phyloP scores from a whole-genome alignment of 1,284 basidiomycete genomes.

The Caloboletus inedulis region DNA sequence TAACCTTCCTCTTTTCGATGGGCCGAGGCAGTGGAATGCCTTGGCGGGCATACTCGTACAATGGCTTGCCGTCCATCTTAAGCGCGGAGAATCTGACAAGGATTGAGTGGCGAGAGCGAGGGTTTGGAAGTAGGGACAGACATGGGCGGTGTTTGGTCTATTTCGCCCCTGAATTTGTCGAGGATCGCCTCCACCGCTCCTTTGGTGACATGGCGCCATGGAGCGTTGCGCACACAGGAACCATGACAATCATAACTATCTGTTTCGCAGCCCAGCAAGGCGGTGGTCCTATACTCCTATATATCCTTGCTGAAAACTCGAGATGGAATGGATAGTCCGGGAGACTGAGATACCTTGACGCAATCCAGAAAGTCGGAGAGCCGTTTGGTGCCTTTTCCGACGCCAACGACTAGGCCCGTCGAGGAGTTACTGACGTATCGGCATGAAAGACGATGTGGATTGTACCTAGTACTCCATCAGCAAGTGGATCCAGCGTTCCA shows the following conservation, averaged over 20 bases:
- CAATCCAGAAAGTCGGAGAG: slow-evolving; percentile 85
- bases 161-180: slow-evolving; percentile 81
- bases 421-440: slow-evolving; percentile 12
- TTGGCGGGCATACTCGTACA: slow-evolving; percentile 95
- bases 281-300: slow-evolving; percentile 90
- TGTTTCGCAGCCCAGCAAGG: slow-evolving; percentile 90
- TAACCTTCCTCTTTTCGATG: slow-evolving; percentile 85
- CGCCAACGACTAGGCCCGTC: slow-evolving; percentile 70
- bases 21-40: slow-evolving; percentile 89
- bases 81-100: slow-evolving; percentile 86
- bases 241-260: slow-evolving; percentile 94
- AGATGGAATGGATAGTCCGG: slow-evolving; percentile 2
- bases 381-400: slow-evolving; percentile 90
- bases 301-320: slow-evolving; percentile 18
- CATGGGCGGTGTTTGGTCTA: slow-evolving; percentile 91
- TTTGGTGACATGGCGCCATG: slow-evolving; percentile 82
- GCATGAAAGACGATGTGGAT: slow-evolving; percentile 8
- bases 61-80: slow-evolving; percentile 95
- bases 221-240: slow-evolving; percentile 67
- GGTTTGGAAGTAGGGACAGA: slow-evolving; percentile 39
- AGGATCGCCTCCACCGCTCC: slow-evolving; percentile 73
- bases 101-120: slow-evolving; percentile 10
- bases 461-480: slow-evolving; percentile 86
- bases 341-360: slow-evolving; percentile 64
- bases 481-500: slow-evolving; percentile 94